These are phyloP conservation scores for fission yeast (Schizosaccharomyces pombe) DNA, from an alignment of 805 yeast genomes.

Conservation along the genomic window DNA sequence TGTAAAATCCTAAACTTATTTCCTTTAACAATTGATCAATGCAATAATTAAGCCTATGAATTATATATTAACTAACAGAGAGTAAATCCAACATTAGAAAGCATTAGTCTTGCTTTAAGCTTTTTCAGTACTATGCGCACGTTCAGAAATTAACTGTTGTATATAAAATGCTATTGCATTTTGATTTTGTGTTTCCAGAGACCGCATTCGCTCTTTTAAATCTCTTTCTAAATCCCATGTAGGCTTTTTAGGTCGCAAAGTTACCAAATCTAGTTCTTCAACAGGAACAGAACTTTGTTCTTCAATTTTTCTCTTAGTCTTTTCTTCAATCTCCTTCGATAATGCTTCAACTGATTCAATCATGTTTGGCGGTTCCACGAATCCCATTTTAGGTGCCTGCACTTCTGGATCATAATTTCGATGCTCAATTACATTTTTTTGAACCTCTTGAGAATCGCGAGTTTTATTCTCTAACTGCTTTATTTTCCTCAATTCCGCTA, in stretches of 20 bases:
- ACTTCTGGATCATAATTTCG: slow-evolving; percentile 3
- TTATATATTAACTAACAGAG: too few relatives aligned
- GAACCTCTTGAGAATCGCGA: not conserved
- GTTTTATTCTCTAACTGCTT: not conserved
- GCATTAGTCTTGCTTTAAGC: too few relatives aligned
- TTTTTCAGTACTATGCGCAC: not conserved
- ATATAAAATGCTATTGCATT: not conserved
- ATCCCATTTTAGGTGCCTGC: slow-evolving; percentile 4
- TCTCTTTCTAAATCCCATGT: slow-evolving; percentile 3
- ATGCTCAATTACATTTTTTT: not conserved
- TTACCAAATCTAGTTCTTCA: not conserved
- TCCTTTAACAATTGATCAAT: too few relatives aligned
- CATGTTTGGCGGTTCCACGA: not conserved
- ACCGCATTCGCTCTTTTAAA: not conserved
- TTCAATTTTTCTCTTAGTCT: not conserved
- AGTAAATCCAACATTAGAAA: too few relatives aligned
- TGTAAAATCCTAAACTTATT: too few relatives aligned
- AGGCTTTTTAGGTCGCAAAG: not conserved
- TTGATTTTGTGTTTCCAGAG: not conserved
- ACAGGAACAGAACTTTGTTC: not conserved
- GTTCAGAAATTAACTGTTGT: not conserved
- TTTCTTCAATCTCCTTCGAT: not conserved
- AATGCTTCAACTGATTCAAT: not conserved
- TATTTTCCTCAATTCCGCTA: not conserved
- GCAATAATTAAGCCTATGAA: too few relatives aligned